Evolutionary conservation across 345 rosid genomes (phyloP).

Genomic region (Eucalyptus cladocalyx): DNA sequence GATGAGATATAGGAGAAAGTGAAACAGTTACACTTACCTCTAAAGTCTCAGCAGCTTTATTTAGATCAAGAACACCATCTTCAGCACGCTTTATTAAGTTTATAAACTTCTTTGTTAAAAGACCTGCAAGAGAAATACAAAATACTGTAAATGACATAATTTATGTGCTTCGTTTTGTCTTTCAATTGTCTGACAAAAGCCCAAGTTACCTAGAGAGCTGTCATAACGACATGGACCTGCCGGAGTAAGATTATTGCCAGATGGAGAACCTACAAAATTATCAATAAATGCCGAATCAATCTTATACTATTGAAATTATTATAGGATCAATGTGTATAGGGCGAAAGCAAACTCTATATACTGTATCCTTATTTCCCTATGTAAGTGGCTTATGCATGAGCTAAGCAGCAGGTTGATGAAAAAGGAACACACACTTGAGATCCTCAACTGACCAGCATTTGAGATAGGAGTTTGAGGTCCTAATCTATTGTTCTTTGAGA

Average conservation of each 20-base stretch:
- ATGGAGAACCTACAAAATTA: slow-evolving; percentile 75
- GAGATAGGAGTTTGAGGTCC: slow-evolving; percentile 49
- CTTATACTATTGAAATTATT: background rate
- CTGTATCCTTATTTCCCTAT: background rate
- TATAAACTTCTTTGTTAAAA: slow-evolving; percentile 96
- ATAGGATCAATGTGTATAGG: background rate
- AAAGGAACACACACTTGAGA: background rate
- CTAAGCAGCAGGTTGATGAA: background rate
- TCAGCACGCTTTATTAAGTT: slow-evolving; percentile 91
- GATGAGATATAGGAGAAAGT: background rate
- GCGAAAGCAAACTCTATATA: background rate
- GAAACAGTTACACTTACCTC: slow-evolving; percentile 37
- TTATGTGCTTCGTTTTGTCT: background rate
- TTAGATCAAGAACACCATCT: slow-evolving; percentile 94
- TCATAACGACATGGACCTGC: slow-evolving; percentile 95
- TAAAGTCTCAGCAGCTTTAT: slow-evolving; percentile 89
- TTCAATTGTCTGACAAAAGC: background rate
- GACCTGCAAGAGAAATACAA: slow-evolving; percentile 31
- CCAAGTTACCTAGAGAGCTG: slow-evolving; percentile 79
- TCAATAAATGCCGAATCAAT: slow-evolving; percentile 4
- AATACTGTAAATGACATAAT: background rate
- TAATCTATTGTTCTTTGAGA: slow-evolving; percentile 39
- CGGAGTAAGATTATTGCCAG: slow-evolving; percentile 57
- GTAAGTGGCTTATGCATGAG: background rate
- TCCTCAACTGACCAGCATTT: slow-evolving; percentile 44